phyloP scores from a whole-genome alignment of 495 filamentous ascomycete genomes.

The Acidiella bohemica region DNA sequence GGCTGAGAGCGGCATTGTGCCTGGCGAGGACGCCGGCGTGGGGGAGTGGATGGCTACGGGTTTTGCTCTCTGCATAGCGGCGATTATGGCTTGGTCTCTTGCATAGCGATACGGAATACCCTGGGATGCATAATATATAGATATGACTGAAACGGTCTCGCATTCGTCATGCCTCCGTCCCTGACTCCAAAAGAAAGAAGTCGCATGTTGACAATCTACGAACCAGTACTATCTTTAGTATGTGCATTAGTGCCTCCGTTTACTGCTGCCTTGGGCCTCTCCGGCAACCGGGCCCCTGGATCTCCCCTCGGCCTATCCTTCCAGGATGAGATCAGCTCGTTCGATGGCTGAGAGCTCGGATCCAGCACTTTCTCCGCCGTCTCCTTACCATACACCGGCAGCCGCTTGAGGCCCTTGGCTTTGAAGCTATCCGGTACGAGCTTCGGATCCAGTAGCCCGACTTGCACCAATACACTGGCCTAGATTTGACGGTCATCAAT shows the following conservation, averaged over 20 bases:
- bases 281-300: constrained; percentile 9
- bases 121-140: no score
- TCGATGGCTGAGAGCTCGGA: constrained; percentile 17
- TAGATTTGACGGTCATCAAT: constrained; percentile 10
- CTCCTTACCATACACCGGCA: constrained; percentile 23
- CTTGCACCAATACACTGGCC: constrained; percentile 18
- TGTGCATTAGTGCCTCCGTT: no score
- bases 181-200: no score
- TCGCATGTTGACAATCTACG: no score
- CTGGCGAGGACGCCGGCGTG: neutral
- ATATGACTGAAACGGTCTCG: no score
- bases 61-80: constrained; percentile 1
- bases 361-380: constrained; percentile 25
- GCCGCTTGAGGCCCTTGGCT: constrained; percentile 21
- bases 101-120: constrained; percentile 13
- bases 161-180: no score
- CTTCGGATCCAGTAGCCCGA: constrained; percentile 29
- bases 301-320: constrained; percentile 15
- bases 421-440: constrained; percentile 24
- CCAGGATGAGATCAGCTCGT: constrained; percentile 20
- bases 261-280: constrained; percentile 12
- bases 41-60: neutral
- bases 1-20: neutral
- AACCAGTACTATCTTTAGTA: no score
- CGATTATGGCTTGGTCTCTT: neutral